phyloP scores from a whole-genome alignment of 129 eudicot species.

The Helianthus annuus region DNA sequence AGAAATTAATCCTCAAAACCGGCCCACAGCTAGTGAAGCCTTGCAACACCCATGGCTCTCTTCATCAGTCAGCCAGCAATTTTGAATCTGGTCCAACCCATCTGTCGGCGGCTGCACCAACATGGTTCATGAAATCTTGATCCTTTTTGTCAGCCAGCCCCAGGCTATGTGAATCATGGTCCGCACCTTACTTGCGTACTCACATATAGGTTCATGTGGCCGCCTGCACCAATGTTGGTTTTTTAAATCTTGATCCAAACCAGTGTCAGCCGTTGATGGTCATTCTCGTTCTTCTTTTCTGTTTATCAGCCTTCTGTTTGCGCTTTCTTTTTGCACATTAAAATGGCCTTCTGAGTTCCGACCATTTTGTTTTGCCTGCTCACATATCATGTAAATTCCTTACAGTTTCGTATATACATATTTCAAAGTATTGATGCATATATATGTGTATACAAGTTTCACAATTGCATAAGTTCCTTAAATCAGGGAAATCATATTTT shows the following conservation, averaged over 20 bases:
- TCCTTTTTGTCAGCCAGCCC: constrained; percentile 6
- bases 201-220: constrained; percentile 7
- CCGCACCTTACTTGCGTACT: constrained; percentile 12
- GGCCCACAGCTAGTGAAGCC: constrained; percentile 89
- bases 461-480: background rate
- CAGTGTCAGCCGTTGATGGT: constrained; percentile 7
- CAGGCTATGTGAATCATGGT: constrained; percentile 17
- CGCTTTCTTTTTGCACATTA: constrained; percentile 17
- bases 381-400: constrained; percentile 29
- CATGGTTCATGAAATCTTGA: constrained; percentile 1
- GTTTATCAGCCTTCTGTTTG: constrained; percentile 7
- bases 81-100: constrained; percentile 17
- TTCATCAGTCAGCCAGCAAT: constrained; percentile 13
- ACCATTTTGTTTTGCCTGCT: constrained; percentile 26
- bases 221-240: constrained; percentile 10
- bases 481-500: background rate
- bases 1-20: constrained; percentile 70
- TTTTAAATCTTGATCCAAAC: constrained; percentile 9
- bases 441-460: constrained; percentile 20
- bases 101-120: constrained; percentile 24
- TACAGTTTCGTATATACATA: constrained; percentile 19
- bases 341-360: background rate
- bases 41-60: constrained; percentile 93
- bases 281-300: background rate
- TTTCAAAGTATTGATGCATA: constrained; percentile 20